A percentile compares a stretch with the other conserved stretches of the same genome.
phyloP scores from a whole-genome alignment of 2,329 filamentous ascomycete genomes.

The Botrytis sinoallii region DNA sequence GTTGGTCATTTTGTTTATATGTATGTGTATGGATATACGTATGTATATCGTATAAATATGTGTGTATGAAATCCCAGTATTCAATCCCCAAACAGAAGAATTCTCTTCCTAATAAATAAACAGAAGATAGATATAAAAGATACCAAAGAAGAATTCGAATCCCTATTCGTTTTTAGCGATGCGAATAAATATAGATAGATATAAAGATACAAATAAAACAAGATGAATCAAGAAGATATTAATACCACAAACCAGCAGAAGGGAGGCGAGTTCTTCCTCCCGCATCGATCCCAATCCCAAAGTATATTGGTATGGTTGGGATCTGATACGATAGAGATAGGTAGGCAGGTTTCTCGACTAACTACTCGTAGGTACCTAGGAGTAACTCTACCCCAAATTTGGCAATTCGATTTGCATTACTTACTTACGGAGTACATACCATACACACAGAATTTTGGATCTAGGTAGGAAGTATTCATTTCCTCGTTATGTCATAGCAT shows the following conservation, averaged over 20 bases:
- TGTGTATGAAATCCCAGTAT: not conserved
- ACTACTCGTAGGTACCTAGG: no score
- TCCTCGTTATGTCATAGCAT: no score
- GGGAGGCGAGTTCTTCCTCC: no score
- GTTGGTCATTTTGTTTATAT: not conserved
- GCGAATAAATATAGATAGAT: not conserved
- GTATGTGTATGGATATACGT: not conserved
- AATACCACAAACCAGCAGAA: not conserved
- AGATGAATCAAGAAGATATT: not conserved
- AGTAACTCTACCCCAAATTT: not conserved
- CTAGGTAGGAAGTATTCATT: no score
- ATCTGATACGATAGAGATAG: no score
- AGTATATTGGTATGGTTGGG: no score
- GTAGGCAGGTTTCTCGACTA: no score
- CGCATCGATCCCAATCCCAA: not conserved
- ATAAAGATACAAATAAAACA: no score
- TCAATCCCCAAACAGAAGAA: not conserved
- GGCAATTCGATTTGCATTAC: no score
- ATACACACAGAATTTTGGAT: no score
- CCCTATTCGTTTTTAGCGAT: no score
- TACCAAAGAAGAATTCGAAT: not conserved
- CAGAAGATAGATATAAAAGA: not conserved
- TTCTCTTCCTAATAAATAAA: not conserved
- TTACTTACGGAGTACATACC: no score
- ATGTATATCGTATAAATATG: not conserved